phyloP scores from a whole-genome alignment of 139 green algal species.

The Mesotaenium endlicherianum region DNA sequence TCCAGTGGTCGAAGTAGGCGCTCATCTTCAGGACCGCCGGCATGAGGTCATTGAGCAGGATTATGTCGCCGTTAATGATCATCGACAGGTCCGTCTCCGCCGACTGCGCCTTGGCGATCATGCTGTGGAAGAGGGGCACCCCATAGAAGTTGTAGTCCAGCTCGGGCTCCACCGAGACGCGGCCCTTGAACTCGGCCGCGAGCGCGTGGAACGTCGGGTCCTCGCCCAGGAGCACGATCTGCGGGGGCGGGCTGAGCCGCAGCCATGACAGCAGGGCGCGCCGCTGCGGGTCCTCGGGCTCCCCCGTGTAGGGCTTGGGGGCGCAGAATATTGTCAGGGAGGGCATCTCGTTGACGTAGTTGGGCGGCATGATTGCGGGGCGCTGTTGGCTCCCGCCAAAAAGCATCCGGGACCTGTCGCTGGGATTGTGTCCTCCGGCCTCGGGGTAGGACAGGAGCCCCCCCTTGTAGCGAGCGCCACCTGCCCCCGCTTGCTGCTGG shows the following conservation, averaged over 20 bases:
- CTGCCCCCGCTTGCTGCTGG: too few species aligned
- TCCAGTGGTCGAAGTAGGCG: slow-evolving; percentile 3
- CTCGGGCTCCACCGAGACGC: slow-evolving; percentile 3
- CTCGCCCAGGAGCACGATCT: slow-evolving; percentile 26
- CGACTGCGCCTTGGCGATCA: slow-evolving; percentile 13
- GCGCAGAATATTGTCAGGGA: slow-evolving; percentile 39
- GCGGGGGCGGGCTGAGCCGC: background rate
- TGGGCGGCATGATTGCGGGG: background rate
- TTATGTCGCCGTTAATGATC: slow-evolving; percentile 39
- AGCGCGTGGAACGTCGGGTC: slow-evolving; percentile 14
- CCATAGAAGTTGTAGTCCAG: slow-evolving; percentile 34
- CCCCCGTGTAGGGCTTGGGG: slow-evolving; percentile 20
- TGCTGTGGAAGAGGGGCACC: slow-evolving; percentile 38
- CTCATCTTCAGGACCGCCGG: slow-evolving; percentile 2
- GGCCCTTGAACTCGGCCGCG: slow-evolving; percentile 13
- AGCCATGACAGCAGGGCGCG: slow-evolving; percentile 38
- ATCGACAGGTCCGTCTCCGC: slow-evolving; percentile 29
- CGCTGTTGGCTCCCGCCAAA: too few species aligned
- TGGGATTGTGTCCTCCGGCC: too few species aligned
- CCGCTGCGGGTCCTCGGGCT: slow-evolving; percentile 12
- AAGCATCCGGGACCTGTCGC: too few species aligned
- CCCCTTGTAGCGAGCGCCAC: too few species aligned
- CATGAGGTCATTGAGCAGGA: slow-evolving; percentile 33
- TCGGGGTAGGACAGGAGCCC: too few species aligned
- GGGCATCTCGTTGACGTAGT: background rate